Evolutionary conservation across 371 early-diverging fungal genomes (phyloP), one percentile per base, ranked within the genome.

Genomic region (Massospora cicadina): DNA sequence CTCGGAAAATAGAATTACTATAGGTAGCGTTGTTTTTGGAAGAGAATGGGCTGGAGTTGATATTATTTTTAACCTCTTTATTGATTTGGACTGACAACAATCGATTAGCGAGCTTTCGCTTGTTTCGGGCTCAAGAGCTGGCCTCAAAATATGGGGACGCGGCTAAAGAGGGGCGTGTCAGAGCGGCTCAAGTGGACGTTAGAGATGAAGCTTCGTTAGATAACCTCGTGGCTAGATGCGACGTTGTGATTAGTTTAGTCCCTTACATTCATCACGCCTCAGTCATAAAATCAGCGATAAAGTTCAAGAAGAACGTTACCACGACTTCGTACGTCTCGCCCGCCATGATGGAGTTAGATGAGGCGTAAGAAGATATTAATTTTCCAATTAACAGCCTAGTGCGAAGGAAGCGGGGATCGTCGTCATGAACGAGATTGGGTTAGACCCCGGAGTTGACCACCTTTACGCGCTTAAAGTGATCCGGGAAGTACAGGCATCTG

Each of bases 391-490:
- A 28, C 17, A 29, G 54, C 71, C 13, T 66, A 84, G 83, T 68
- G 91, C 89, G 30, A 86, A 87, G 72, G 76, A 77, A 63, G 85
- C 86, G 32, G 88, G 87, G 55, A 75, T 94, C 60, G 84, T 84
- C 30, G 80, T 93, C 63, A 79, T 94, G 81, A 92, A 92, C 69
- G 95, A 94, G 73, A 86, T 94, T 67, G 95, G 95, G 67, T 77
- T 94, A 33, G 95, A 94, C 79, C 95, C 95, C 55, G 93, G 95
- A 68, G 89, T 94, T 71, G 95, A 94, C 71, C 93, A 92, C 72
- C 74, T 92, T 74, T 89, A 88, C 33, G 92, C 95, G 66, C 78
- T 88, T 71, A 80, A 87, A 70, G 80, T 85, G 26, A 90, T 94
- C 67, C 84, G 89, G 67, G 87, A 90, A 71, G 89, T 95, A 57